Percentiles rank a stretch among this genome's conserved stretches.
Conservation (phyloP, 2,329 filamentous ascomycete species). For the Curvularia verruculosa region DNA sequence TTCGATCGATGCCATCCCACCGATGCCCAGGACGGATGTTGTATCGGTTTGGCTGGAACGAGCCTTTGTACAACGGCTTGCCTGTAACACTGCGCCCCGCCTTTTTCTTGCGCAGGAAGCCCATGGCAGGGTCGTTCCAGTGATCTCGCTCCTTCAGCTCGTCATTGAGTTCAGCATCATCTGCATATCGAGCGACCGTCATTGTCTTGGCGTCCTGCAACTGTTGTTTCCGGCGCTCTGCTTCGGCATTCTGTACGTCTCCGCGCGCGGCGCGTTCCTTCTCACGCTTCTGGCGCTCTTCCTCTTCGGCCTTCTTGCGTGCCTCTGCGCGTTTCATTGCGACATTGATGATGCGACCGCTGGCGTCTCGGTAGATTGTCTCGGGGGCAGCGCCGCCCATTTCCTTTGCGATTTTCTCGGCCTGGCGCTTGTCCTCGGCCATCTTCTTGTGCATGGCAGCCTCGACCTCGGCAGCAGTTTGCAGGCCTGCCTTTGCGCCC, state of each 20-base stretch:
- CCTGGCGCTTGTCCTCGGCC: conserved; percentile 63
- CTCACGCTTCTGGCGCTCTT: conserved; percentile 66
- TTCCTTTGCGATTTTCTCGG: conserved; percentile 47
- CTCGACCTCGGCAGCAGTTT: conserved; percentile 77
- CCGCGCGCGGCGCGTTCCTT: conserved; percentile 77
- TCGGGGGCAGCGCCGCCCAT: conserved; percentile 59
- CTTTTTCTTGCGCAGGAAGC: conserved; percentile 69
- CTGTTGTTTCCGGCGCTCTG: conserved; percentile 67
- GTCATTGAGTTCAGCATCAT: conserved; percentile 84
- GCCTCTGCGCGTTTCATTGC: conserved; percentile 88
- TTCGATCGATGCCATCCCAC: conserved; percentile 96
- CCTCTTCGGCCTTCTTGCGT: conserved; percentile 76
- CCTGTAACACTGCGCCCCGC: conserved; percentile 55
- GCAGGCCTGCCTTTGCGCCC: conserved; percentile 84
- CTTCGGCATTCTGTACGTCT: conserved; percentile 78
- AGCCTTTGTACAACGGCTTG: conserved; percentile 76
- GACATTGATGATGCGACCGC: conserved; percentile 90
- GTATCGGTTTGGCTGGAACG: conserved; percentile 88
- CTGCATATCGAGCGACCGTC: conserved; percentile 77
- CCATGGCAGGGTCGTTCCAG: conserved; percentile 94
- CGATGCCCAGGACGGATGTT: conserved; percentile 89
- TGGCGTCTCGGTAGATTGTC: conserved; percentile 94
- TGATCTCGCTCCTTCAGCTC: conserved; percentile 76
- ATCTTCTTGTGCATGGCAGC: conserved; percentile 65
- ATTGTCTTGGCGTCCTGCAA: conserved; percentile 83